Base-by-base conservation (phyloP, 2,329 filamentous ascomycete genomes). In the Penicillium sp. region DNA sequence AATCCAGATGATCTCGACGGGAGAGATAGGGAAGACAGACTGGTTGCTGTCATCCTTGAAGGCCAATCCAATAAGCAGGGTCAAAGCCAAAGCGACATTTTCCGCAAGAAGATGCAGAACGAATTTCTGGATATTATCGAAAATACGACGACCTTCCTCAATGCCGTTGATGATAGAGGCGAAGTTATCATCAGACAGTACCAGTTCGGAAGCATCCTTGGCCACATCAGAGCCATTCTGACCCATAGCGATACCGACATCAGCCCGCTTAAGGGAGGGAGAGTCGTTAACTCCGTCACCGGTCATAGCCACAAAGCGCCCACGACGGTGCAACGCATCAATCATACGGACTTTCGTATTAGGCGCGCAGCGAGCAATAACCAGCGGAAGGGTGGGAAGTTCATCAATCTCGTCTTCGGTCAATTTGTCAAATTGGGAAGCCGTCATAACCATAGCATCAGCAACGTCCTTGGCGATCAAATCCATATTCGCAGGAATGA, bases 191-290 rank as follows among this genome's bases (percentile, higher is more conserved):
- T 93, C 89, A 0, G 88, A 86, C 19, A 90, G 75, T 13, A 89
- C 84, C 55, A 90, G 85, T 63, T 89, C 72, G 64, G 90, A 79
- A 70, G 82, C 72, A 63, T 76, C 75, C 53, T 94, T 95, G 61
- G 91, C 91, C 5, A 95, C 91, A 67, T 95, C 91, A 7, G 88
- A 91, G 1, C 91, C 91, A 4, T 87, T 85, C 72, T 83, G 76
- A 19, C 91, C 91, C 91, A 95, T 95, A 45, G 90, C 90, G 63
- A 94, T 96, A 64, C 90, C 91, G 13, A 96, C 90, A 70, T 96
- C 91, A 7, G 90, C 89, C 25, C 84, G 83, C 62, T 91, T 91
- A 39, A 95, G 79, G 2, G 90, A 92, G 0, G 91, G 91, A 3
- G 89, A 90, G 70, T 95, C 91, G 69, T 95, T 95, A 61, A 94